Percentiles rank a stretch among this genome's conserved stretches.
Evolutionary conservation across 1,284 basidiomycete genomes (phyloP).

Genomic region (Acaromyces ingoldii): DNA sequence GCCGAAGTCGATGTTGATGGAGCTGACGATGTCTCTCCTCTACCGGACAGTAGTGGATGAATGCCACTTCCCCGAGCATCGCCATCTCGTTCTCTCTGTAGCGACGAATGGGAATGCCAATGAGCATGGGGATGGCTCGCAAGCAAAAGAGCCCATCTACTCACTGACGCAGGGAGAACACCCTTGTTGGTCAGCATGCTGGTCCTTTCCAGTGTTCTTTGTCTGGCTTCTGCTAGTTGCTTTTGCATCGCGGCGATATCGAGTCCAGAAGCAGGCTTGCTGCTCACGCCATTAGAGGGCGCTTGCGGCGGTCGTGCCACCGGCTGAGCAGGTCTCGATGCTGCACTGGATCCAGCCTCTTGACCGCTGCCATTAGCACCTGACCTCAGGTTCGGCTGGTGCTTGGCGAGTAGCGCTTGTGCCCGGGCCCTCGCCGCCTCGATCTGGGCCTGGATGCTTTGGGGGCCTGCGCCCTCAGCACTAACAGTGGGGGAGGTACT

Average conservation of each 20-base stretch:
- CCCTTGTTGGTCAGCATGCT: neutral
- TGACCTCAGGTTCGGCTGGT: conserved; percentile 16
- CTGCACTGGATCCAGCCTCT: neutral
- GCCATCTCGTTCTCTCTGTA: conserved; percentile 6
- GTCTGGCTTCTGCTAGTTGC: conserved; percentile 8
- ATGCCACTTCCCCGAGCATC: conserved; percentile 24
- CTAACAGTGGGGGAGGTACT: no score
- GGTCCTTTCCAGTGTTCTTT: neutral
- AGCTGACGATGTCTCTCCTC: neutral
- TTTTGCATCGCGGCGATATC: conserved; percentile 9
- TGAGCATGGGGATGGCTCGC: neutral
- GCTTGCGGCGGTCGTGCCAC: neutral
- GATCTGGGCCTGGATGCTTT: conserved; percentile 29
- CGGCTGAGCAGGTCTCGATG: neutral
- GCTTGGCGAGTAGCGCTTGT: no score
- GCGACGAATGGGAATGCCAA: conserved; percentile 1
- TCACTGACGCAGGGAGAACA: neutral
- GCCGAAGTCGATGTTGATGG: neutral
- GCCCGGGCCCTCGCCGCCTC: conserved; percentile 30
- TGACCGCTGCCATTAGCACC: conserved; percentile 4
- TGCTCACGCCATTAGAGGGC: neutral
- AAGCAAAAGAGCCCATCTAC: neutral
- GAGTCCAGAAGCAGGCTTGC: neutral
- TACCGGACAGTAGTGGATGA: conserved; percentile 32
- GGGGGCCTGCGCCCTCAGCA: neutral